Evolutionary conservation across 768 basidiomycete species (phyloP).

Genomic region (Tulasnella sp.): DNA sequence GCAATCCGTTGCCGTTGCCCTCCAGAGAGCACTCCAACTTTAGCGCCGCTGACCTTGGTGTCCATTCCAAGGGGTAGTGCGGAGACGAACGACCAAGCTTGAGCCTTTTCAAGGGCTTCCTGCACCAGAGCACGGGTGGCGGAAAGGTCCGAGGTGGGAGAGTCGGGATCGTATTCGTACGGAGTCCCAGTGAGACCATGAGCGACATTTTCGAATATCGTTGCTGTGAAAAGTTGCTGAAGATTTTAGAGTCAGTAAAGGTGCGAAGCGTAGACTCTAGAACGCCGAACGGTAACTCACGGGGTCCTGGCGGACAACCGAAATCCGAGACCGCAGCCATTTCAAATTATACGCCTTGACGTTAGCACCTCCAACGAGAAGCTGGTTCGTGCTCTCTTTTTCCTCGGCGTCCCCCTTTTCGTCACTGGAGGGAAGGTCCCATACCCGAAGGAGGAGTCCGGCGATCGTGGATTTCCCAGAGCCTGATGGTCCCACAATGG

Average conservation of each 20-base stretch:
- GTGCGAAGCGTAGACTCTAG: not conserved
- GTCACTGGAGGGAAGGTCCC: conserved; percentile 26
- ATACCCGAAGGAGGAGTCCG: conserved; percentile 28
- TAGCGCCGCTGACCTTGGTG: conserved; percentile 27
- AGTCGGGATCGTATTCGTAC: conserved; percentile 27
- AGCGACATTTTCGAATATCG: conserved; percentile 32
- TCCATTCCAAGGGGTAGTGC: conserved; percentile 29
- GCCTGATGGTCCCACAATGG: conserved; percentile 26
- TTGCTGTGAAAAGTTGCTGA: conserved; percentile 27
- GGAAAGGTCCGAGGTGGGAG: not conserved
- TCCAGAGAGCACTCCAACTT: conserved; percentile 30
- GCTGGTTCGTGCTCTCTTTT: not conserved
- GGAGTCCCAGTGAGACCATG: conserved; percentile 30
- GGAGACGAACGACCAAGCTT: conserved; percentile 31
- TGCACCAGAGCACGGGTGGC: conserved; percentile 20
- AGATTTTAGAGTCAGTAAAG: not conserved
- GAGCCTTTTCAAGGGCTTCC: conserved; percentile 27
- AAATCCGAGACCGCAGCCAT: conserved; percentile 27
- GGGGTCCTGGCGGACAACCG: conserved; percentile 23
- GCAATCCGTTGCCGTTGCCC: conserved; percentile 27
- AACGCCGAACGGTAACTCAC: not conserved
- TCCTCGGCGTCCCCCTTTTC: not conserved
- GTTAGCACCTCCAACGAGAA: conserved; percentile 5
- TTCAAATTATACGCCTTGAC: conserved; percentile 25
- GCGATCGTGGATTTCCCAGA: conserved; percentile 28